Conservation (phyloP, 805 yeast genomes). For the Candida orba region DNA sequence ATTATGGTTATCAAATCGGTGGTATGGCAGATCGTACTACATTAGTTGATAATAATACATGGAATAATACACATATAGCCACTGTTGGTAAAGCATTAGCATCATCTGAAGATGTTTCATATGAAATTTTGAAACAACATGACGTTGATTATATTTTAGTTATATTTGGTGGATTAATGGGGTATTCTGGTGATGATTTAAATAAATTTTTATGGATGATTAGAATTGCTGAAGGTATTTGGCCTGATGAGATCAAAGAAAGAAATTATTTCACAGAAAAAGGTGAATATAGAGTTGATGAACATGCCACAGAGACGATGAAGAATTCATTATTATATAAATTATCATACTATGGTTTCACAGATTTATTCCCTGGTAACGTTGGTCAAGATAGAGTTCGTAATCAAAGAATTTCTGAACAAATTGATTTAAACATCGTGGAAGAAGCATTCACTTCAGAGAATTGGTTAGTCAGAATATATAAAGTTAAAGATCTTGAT, state of each 20-base stretch:
- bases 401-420: constrained; percentile 61
- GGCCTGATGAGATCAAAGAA: constrained; percentile 98
- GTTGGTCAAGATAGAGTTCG: constrained; percentile 82
- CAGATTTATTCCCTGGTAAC: constrained; percentile 54
- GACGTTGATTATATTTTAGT: constrained; percentile 94
- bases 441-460: constrained; percentile 95
- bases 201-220: constrained; percentile 99
- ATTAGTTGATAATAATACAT: constrained; percentile 95
- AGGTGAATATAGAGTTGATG: constrained; percentile 88
- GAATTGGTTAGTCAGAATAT: constrained; percentile 94
- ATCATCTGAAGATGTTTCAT: constrained; percentile 79
- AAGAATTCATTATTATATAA: constrained; percentile 88
- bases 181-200: constrained; percentile 93
- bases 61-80: constrained; percentile 99
- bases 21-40: constrained; percentile 99
- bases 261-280: constrained; percentile 71
- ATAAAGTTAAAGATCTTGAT: constrained; percentile 85
- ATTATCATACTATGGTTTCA: constrained; percentile 83
- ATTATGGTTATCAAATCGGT: constrained; percentile 98
- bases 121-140: constrained; percentile 78
- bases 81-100: constrained; percentile 98
- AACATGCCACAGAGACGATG: constrained; percentile 78
- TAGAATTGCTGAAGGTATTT: constrained; percentile 94
- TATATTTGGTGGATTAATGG: constrained; percentile 89
- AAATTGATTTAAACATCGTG: constrained; percentile 58